These are phyloP conservation scores for Neurospora cerealis DNA, from an alignment of 495 filamentous ascomycete genomes.

Conservation along the genomic window DNA sequence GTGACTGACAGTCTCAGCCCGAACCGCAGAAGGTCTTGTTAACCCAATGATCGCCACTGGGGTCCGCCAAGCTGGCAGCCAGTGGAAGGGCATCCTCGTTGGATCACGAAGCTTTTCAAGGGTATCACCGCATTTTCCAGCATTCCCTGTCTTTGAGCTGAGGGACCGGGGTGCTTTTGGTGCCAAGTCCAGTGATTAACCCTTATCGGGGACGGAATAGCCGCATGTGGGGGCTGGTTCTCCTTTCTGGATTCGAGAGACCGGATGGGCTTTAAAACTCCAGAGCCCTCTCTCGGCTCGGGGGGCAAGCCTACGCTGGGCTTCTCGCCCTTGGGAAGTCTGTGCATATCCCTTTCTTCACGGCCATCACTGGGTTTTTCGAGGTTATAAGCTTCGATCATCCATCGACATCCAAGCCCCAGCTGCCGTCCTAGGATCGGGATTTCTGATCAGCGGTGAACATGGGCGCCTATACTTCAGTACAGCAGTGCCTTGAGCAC, in stretches of 20 bases:
- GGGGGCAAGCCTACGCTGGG: background rate
- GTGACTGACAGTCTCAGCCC: background rate
- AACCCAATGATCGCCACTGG: background rate
- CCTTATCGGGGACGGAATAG: background rate
- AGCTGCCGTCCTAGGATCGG: background rate
- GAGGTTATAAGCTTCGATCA: background rate
- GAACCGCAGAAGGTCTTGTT: background rate
- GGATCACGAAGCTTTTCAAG: background rate
- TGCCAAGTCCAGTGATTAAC: background rate
- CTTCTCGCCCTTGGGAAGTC: background rate
- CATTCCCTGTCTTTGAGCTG: background rate
- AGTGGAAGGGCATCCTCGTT: background rate
- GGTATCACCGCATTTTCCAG: background rate
- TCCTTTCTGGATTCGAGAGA: background rate
- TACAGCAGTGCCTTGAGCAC: constrained; percentile 9
- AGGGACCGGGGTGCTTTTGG: background rate
- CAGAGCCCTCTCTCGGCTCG: background rate
- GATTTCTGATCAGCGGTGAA: background rate
- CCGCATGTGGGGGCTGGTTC: background rate
- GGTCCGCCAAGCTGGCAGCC: background rate
- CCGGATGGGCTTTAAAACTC: background rate
- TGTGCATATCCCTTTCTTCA: background rate
- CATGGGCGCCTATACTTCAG: constrained; percentile 23
- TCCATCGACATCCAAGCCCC: background rate
- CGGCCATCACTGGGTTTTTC: background rate